Evolutionary conservation across 441 rosid species (phyloP).

Genomic region (Euphorbia schlechtendalii): DNA sequence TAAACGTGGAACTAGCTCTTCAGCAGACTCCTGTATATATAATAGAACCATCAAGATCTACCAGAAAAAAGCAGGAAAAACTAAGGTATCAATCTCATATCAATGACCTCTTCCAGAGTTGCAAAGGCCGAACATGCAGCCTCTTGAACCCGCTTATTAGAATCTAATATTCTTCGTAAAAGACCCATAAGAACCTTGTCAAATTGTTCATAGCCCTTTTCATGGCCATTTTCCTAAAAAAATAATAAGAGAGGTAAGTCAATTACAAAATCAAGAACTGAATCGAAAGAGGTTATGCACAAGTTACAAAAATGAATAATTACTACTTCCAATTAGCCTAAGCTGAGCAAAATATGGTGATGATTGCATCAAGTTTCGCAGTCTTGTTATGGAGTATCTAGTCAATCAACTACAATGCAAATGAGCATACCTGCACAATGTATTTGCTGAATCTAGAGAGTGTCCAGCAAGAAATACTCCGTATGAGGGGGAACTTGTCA

Average conservation of each 20-base stretch:
- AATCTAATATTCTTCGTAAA: slow-evolving; percentile 76
- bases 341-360: neutral
- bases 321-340: neutral
- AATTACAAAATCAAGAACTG: slow-evolving; percentile 6
- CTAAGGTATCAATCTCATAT: slow-evolving; percentile 10
- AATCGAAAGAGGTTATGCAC: neutral
- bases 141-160: slow-evolving; percentile 96
- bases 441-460: slow-evolving; percentile 98
- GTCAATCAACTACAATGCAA: slow-evolving; percentile 10
- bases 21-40: slow-evolving; percentile 74
- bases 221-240: slow-evolving; percentile 58
- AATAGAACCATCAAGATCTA: slow-evolving; percentile 19
- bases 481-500: slow-evolving; percentile 87
- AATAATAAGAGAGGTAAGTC: neutral
- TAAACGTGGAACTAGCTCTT: slow-evolving; percentile 73
- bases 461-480: slow-evolving; percentile 99
- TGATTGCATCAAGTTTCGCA: slow-evolving; percentile 1
- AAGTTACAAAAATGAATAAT: neutral
- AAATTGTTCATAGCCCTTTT: slow-evolving; percentile 76
- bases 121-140: slow-evolving; percentile 99
- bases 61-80: slow-evolving; percentile 13
- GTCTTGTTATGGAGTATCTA: neutral
- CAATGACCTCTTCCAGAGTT: slow-evolving; percentile 82
- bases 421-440: slow-evolving; percentile 69
- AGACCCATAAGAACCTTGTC: slow-evolving; percentile 87